Conservation (phyloP, 257 asterid species). For the Solanum pinnatisectum region DNA sequence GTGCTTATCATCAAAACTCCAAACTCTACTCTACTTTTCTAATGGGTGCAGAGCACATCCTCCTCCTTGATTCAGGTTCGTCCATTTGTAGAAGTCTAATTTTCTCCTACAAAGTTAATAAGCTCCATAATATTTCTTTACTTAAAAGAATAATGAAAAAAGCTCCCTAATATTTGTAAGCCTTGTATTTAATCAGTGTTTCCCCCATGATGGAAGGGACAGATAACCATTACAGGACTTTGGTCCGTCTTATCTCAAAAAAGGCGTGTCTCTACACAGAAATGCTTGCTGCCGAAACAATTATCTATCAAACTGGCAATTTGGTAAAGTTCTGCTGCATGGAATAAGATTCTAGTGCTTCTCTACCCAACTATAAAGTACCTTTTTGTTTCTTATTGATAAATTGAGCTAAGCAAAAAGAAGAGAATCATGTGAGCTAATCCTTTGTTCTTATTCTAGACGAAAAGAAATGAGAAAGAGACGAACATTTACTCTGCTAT, state of each 20-base stretch:
- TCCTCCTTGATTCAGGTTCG: no score
- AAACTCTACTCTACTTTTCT: slow-evolving; percentile 31
- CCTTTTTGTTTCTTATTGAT: not conserved
- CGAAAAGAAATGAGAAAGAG: not conserved
- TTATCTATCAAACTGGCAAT: slow-evolving; percentile 64
- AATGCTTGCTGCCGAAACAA: slow-evolving; percentile 95
- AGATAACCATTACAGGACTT: slow-evolving; percentile 73
- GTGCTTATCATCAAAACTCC: slow-evolving; percentile 26
- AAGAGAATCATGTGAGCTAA: not conserved
- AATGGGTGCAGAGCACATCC: slow-evolving; percentile 55
- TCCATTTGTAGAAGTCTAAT: not conserved
- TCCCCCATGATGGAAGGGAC: slow-evolving; percentile 98
- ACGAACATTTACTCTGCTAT: not conserved
- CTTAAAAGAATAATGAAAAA: not conserved
- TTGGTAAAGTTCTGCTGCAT: slow-evolving; percentile 41
- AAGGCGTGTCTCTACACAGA: slow-evolving; percentile 80
- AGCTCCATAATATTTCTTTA: not conserved
- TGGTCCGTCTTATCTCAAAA: slow-evolving; percentile 76
- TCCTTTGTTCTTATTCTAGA: not conserved
- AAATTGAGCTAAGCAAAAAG: not conserved
- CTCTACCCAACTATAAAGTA: not conserved
- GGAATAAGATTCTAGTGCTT: not conserved
- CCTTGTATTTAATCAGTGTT: slow-evolving; percentile 24
- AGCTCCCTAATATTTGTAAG: no score
- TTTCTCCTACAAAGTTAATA: not conserved